Evolutionary conservation across 2,329 filamentous ascomycete species (phyloP).

Genomic region (Diaporthe destruens): DNA sequence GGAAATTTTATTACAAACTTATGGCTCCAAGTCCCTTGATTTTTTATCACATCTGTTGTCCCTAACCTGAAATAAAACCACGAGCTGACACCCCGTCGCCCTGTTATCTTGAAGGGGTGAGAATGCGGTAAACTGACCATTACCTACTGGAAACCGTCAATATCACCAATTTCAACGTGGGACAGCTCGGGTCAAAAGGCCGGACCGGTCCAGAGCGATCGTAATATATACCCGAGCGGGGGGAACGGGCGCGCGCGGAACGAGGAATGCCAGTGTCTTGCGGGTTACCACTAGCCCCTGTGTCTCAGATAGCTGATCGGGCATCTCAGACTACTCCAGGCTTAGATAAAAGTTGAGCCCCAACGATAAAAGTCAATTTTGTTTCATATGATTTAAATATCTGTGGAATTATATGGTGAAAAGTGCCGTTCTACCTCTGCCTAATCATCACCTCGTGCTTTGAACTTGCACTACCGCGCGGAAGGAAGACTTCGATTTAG

Average conservation of each 20-base stretch:
- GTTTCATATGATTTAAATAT: background rate
- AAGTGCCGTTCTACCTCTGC: background rate
- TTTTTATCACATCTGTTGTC: background rate
- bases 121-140: no score
- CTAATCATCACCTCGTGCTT: background rate
- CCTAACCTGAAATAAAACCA: background rate
- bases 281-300: background rate
- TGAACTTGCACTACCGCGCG: no score
- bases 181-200: background rate
- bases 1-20: no score
- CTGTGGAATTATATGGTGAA: no score
- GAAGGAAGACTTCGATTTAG: no score
- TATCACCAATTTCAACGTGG: background rate
- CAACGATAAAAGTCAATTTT: background rate
- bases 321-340: background rate
- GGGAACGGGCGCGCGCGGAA: background rate
- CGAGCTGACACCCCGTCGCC: no score
- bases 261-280: conserved; percentile 13
- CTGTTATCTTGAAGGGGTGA: background rate
- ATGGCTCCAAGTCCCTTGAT: no score
- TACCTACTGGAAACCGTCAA: no score
- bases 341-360: background rate
- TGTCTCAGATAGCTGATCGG: background rate
- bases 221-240: background rate
- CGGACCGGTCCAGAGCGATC: background rate